phyloP scores from a whole-genome alignment of 495 filamentous ascomycete genomes.

The Glarea lozoyensis region DNA sequence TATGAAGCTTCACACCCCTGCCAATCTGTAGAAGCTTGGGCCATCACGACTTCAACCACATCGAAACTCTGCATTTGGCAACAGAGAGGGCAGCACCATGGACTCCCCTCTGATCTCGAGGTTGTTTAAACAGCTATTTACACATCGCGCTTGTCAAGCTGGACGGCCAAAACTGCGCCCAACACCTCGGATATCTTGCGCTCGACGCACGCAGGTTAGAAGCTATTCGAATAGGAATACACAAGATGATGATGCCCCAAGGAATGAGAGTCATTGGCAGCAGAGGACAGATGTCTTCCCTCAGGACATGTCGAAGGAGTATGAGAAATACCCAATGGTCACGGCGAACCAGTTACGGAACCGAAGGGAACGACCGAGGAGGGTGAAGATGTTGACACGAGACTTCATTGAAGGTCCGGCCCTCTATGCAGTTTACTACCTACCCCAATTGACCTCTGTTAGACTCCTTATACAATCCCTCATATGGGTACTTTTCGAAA shows the following conservation, averaged over 20 bases:
- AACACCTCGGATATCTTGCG: slow-evolving; percentile 31
- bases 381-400: slow-evolving; percentile 92
- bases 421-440: neutral
- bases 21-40: slow-evolving; percentile 18
- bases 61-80: slow-evolving; percentile 4
- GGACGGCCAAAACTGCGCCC: slow-evolving; percentile 37
- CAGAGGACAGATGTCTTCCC: slow-evolving; percentile 65
- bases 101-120: slow-evolving; percentile 71
- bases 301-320: slow-evolving; percentile 70
- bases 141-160: slow-evolving; percentile 58
- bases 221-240: slow-evolving; percentile 7
- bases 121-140: slow-evolving; percentile 77
- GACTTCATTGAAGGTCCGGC: slow-evolving; percentile 91
- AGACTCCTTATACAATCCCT: slow-evolving; percentile 95
- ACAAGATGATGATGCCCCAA: slow-evolving; percentile 17
- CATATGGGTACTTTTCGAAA: slow-evolving; percentile 97
- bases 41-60: slow-evolving; percentile 7
- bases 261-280: slow-evolving; percentile 60
- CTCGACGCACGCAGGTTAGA: slow-evolving; percentile 14
- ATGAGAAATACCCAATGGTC: slow-evolving; percentile 68
- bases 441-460: slow-evolving; percentile 4
- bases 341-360: slow-evolving; percentile 67
- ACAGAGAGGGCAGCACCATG: slow-evolving; percentile 40
- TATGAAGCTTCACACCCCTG: neutral
- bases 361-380: slow-evolving; percentile 64